Base-by-base conservation (phyloP, 192 early-diverging fungal genomes). In the Dissophora globulifera region DNA sequence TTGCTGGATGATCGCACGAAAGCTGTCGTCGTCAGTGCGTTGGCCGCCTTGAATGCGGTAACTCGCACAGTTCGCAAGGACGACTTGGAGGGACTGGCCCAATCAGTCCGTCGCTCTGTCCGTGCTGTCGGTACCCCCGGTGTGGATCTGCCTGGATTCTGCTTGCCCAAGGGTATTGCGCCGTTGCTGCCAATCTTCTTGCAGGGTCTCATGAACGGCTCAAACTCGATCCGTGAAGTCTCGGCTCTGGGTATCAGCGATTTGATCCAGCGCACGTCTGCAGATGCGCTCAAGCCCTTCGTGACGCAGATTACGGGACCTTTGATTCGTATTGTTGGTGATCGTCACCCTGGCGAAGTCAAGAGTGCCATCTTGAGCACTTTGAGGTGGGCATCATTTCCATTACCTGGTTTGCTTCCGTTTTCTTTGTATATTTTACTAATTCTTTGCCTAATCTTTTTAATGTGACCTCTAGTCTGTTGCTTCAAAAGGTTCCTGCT, bases 291-390 rank as follows among this genome's bases (percentile, higher is more conserved):
- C 25, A 90, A 91, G 45, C 88, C 93, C 32, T 98, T 92, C 76
- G 95, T 97, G 29, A 98, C 96, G 8, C 92, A 92, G 63, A 96
- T 99, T 41, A 96, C 97, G 9, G 97, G 97, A 45, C 95, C 96
- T 25, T 86, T 99, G 45, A 99, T 99, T 82, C 93, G 97, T 82
- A 93, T 98, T 59, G 90, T 97, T 62, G 96, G 96, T 52, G 97
- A 99, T 79, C 91, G 96, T 27, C 90, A 96, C 81, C 87, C 93
- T 61, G 81, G 93, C 19, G 84, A 89, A 52, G 97, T 99, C 56
- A 99, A 99, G 85, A 89, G 92, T 4, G 94, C 94, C 9, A 98
- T 99, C 47, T 81, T 99, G 32, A 80, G 89, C 27, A 95, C 97
- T 8, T 79, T 99, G 22, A 88, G 88, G 75, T 84, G 85, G 46